Conservation (phyloP, 768 basidiomycete species). For the Serpula lacrymans region DNA sequence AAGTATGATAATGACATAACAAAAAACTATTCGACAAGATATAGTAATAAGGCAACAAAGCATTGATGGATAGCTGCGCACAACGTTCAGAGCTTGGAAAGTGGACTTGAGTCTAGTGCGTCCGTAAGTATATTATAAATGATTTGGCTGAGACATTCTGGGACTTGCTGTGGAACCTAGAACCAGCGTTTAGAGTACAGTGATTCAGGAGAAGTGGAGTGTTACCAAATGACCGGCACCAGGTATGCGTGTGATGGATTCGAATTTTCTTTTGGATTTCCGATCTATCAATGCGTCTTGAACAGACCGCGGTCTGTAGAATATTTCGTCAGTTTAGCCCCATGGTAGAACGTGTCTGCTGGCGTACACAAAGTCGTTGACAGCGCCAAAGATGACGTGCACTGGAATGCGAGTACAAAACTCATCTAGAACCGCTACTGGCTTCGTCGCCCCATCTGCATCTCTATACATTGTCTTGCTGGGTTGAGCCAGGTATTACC, state of each 20-base stretch:
- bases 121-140: too few relatives aligned
- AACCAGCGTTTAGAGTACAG: too few relatives aligned
- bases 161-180: too few relatives aligned
- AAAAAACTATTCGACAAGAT: too few relatives aligned
- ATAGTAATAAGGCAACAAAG: too few relatives aligned
- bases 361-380: slow-evolving; percentile 54
- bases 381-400: slow-evolving; percentile 50
- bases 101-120: too few relatives aligned
- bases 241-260: slow-evolving; percentile 18
- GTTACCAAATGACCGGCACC: slow-evolving; percentile 32
- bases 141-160: too few relatives aligned
- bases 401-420: slow-evolving; percentile 41
- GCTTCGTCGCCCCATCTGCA: slow-evolving; percentile 48
- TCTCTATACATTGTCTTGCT: slow-evolving; percentile 65
- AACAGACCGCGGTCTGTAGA: slow-evolving; percentile 23
- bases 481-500: neutral
- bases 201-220: too few relatives aligned
- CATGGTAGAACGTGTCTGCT: neutral
- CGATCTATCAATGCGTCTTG: slow-evolving; percentile 31
- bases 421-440: slow-evolving; percentile 44
- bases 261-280: slow-evolving; percentile 19
- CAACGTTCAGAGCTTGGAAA: too few relatives aligned
- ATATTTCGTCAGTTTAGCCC: neutral
- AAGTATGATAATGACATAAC: too few relatives aligned
- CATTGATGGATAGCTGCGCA: too few relatives aligned